Percentiles rank a stretch among this genome's conserved stretches.
Conservation (phyloP, 345 rosid genomes). For the thale cress (Arabidopsis thaliana) region TAIR10.1 NC_003076.8:6118501-6119000, state of each 20-base stretch:
- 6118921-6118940: not conserved
- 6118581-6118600: constrained; percentile 14
- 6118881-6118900: too few species aligned
- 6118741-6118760: constrained; percentile 27
- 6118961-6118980: not conserved
- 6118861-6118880: too few species aligned
- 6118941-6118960: not conserved
- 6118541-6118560: constrained; percentile 8
- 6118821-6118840: too few species aligned
- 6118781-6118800: constrained; percentile 16
- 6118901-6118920: not conserved
- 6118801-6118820: not conserved
- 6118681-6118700: constrained; percentile 28
- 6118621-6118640: not conserved
- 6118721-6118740: constrained; percentile 38
- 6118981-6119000: not conserved
- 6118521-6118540: not conserved
- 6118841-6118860: too few species aligned
- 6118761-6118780: constrained; percentile 34
- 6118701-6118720: constrained; percentile 23
- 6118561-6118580: constrained; percentile 30
- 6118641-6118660: constrained; percentile 18
- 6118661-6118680: constrained; percentile 23
- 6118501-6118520: not conserved
- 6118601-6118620: not conserved